Base-by-base conservation (phyloP, 805 yeast species). In the Metschnikowia continentalis region DNA sequence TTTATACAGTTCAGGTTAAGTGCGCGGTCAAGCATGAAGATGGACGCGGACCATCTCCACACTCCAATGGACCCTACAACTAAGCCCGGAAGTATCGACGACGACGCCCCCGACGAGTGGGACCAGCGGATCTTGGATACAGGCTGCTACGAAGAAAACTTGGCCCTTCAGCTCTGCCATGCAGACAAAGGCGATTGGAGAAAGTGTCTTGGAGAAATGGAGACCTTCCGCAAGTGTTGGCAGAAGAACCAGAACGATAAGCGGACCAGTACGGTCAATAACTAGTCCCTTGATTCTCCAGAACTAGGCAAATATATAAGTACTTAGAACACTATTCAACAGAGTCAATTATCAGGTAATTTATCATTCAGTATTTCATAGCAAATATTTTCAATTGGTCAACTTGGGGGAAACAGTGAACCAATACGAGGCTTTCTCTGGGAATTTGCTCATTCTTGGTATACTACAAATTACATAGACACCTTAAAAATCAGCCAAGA, bases 141-240 rank as follows among this genome's bases (percentile, higher is more conserved):
- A 0, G 96, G 96, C 1, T 88, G 96, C 62, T 76, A 79, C 13
- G 86, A 78, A 32, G 91, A 88, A 61, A 88, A 88, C 59, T 66
- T 83, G 61, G 80, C 80, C 14, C 69, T 88, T 32, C 88, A 84
- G 47, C 67, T 88, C 33, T 88, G 96, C 58, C 90, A 86, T 62
- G 90, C 90, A 3, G 95, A 87, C 52, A 84, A 84, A 1, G 81
- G 81, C 30, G 95, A 88, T 62, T 88, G 96, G 96, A 69, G 95
- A 48, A 68, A 81, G 59, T 64, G 68, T 45, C 64, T 80, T 2
- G 68, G 70, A 17, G 94, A 88, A 63, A 77, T 81, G 86, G 69
- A 70, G 33, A 79, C 77, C 14, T 84, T 85, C 61, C 75, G 77
- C 48, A 71, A 77, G 49, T 85, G 91, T 67, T 85, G 90, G 90